Base-by-base conservation (phyloP, 306 rosid genomes). In the Begonia loranthoides region DNA sequence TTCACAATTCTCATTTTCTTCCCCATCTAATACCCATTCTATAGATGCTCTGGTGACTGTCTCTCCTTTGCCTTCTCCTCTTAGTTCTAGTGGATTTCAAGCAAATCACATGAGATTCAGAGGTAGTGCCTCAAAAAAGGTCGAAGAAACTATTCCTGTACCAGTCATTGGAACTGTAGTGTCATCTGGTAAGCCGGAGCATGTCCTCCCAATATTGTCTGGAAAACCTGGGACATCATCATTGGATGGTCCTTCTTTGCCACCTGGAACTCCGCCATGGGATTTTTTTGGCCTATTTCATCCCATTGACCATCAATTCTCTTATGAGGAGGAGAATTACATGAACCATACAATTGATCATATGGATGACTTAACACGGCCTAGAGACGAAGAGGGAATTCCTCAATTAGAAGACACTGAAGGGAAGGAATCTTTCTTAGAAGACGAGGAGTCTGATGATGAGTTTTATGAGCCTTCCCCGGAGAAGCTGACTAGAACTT, bases 221-320 rank as follows among this genome's bases (percentile, higher is more conserved):
- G 73, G 57, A 61, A 67, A 62, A 50, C 70, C 70, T 34, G 81
- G 72, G 56, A 60, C 41, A 49, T 51, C 64, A 40, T 74, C 76
- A 15, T 61, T 69, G 51, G 94, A 73, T 52, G 80, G 65, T 55
- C 61, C 87, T 72, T 68, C 94, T 17, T 54, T 65, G 47, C 80
- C 80, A 13, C 70, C 68, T 59, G 88, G 73, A 62, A 52, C 77
- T 59, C 78, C 71, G 28, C 82, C 73, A 3, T 86, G 99, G 99
- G 96, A 92, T 83, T 92, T 70, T 74, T 87, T 87, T 69, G 93
- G 81, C 14, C 69, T 85, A 57, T 90, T 80, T 67, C 74, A 79
- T 61, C 80, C 95, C 13, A 64, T 65, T 57, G 85, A 92, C 56
- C 68, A 76, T 70, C 84, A 83, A 34, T 76, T 78, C 70, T 78